These are phyloP conservation scores for Aspergillus panamensis DNA, from an alignment of 495 filamentous ascomycete species.

Conservation along the genomic window DNA sequence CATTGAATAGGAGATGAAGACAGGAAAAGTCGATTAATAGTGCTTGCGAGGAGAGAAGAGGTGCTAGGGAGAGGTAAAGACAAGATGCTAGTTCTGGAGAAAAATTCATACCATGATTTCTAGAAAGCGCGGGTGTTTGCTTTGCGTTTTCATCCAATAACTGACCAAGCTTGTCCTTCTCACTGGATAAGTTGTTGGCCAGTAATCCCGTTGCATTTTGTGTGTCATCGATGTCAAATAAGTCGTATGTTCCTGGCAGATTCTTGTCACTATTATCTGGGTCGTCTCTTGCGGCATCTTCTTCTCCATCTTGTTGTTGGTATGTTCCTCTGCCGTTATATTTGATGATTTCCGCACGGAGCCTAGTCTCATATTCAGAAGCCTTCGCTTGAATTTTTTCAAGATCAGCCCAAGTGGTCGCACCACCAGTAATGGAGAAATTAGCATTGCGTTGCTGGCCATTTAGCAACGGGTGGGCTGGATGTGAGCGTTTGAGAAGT, in stretches of 20 bases:
- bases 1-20: conserved; percentile 74
- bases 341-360: conserved; percentile 41
- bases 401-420: conserved; percentile 73
- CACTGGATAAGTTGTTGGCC: conserved; percentile 23
- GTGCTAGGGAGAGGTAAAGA: conserved; percentile 70
- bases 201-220: conserved; percentile 25
- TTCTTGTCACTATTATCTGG: conserved; percentile 8
- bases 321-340: conserved; percentile 28
- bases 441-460: conserved; percentile 42
- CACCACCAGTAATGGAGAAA: conserved; percentile 63
- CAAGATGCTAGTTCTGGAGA: conserved; percentile 68
- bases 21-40: conserved; percentile 71
- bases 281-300: background rate
- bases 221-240: conserved; percentile 40
- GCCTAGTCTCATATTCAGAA: conserved; percentile 55
- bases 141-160: conserved; percentile 24
- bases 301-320: background rate
- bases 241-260: conserved; percentile 29
- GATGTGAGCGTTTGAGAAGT: conserved; percentile 66
- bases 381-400: conserved; percentile 59
- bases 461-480: conserved; percentile 70
- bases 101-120: conserved; percentile 35
- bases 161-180: conserved; percentile 30
- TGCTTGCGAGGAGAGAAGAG: conserved; percentile 69
- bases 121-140: conserved; percentile 5